phyloP scores from a whole-genome alignment of 169 alveolate genomes.

The Plasmodium blacklocki region DNA sequence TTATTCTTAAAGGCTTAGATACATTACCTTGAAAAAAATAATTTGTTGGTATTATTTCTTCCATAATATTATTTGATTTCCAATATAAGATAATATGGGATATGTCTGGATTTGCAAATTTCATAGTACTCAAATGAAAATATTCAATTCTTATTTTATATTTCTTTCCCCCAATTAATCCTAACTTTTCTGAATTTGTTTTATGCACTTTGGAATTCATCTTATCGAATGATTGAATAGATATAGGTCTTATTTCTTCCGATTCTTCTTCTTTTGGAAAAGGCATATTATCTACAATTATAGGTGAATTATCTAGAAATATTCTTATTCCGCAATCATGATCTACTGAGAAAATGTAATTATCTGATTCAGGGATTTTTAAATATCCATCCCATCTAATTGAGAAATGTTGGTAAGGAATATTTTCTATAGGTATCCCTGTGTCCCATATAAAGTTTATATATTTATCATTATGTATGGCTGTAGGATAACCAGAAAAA shows the following conservation, averaged over 20 bases:
- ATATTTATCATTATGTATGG: conserved; percentile 80
- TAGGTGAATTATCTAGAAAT: conserved; percentile 89
- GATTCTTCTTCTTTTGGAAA: conserved; percentile 83
- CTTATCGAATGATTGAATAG: conserved; percentile 84
- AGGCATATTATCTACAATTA: conserved; percentile 90
- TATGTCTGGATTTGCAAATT: conserved; percentile 83
- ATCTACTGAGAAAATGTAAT: conserved; percentile 83
- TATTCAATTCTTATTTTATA: conserved; percentile 87
- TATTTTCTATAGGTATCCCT: conserved; percentile 86
- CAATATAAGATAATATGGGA: conserved; percentile 83
- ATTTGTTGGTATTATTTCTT: conserved; percentile 86
- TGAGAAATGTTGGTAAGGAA: conserved; percentile 90
- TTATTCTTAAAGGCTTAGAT: conserved; percentile 83
- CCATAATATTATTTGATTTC: conserved; percentile 84
- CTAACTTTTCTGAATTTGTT: conserved; percentile 82
- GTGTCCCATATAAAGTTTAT: conserved; percentile 83
- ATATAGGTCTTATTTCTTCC: conserved; percentile 79
- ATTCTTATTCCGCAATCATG: conserved; percentile 92
- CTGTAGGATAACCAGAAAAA: conserved; percentile 87
- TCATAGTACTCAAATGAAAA: conserved; percentile 86
- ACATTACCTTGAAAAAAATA: conserved; percentile 88
- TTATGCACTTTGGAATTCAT: conserved; percentile 80
- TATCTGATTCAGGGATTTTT: conserved; percentile 87
- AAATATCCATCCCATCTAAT: conserved; percentile 92
- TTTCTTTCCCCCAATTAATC: conserved; percentile 86